Conservation (phyloP, 164 flowering plant species). For the Vitis labrusca region DNA sequence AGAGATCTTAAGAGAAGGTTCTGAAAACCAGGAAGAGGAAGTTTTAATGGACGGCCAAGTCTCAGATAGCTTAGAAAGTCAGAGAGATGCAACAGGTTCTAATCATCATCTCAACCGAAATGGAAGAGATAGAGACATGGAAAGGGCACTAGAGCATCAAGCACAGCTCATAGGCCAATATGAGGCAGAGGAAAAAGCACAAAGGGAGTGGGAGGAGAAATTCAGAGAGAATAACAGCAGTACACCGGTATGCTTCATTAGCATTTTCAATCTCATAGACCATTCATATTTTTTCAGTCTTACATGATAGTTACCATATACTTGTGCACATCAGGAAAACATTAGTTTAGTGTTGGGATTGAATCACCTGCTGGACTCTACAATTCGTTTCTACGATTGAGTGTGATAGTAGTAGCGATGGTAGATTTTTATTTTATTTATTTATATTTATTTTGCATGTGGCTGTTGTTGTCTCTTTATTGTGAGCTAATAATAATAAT, state of each 20-base stretch:
- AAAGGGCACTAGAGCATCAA: constrained; percentile 60
- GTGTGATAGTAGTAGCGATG: no score
- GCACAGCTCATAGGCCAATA: constrained; percentile 62
- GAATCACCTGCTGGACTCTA: no score
- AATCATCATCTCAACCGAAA: constrained; percentile 19
- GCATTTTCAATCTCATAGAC: not conserved
- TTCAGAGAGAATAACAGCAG: constrained; percentile 55
- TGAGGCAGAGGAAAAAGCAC: constrained; percentile 86
- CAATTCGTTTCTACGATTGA: no score
- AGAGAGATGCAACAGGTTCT: constrained; percentile 8
- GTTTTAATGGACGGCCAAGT: constrained; percentile 4
- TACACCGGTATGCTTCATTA: constrained; percentile 50
- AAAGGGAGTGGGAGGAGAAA: constrained; percentile 90
- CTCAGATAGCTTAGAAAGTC: constrained; percentile 16
- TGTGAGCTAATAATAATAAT: no score
- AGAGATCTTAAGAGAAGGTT: constrained; percentile 15
- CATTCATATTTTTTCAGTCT: not conserved
- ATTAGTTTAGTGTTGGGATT: no score
- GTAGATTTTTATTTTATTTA: no score
- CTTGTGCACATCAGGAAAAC: no score
- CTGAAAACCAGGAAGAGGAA: constrained; percentile 16
- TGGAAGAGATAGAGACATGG: constrained; percentile 46
- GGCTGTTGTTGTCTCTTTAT: no score
- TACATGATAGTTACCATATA: no score
- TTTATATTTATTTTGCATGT: no score